These are phyloP conservation scores for Ascochyta clinopodiicola DNA, from an alignment of 2,329 filamentous ascomycete genomes.

Conservation along the genomic window DNA sequence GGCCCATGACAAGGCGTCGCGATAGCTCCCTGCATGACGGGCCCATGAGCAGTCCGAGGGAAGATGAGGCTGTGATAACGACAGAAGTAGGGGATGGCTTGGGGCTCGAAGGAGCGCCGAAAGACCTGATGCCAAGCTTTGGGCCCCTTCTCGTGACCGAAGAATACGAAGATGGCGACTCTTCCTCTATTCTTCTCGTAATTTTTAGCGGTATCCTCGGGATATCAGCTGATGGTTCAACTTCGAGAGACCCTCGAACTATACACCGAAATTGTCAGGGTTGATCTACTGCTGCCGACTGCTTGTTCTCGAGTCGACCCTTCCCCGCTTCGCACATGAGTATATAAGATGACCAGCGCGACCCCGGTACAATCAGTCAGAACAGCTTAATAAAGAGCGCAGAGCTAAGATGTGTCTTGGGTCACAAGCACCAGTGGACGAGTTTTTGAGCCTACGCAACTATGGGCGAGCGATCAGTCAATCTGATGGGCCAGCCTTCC, in stretches of 20 bases:
- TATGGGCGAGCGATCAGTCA: slow-evolving; percentile 2
- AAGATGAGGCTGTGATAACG: too few relatives aligned
- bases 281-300: not conserved
- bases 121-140: too few relatives aligned
- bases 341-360: slow-evolving; percentile 1
- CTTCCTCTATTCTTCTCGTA: too few relatives aligned
- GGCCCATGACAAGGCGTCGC: too few relatives aligned
- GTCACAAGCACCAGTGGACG: slow-evolving; percentile 2
- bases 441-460: slow-evolving; percentile 1
- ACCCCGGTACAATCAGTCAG: not conserved
- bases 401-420: slow-evolving; percentile 2
- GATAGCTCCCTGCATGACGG: too few relatives aligned
- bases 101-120: too few relatives aligned
- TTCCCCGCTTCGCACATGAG: slow-evolving; percentile 1
- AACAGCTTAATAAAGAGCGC: not conserved
- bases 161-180: too few relatives aligned
- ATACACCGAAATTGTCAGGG: not conserved
- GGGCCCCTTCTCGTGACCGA: too few relatives aligned
- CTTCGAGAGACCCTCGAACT: not conserved
- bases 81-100: too few relatives aligned
- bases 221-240: not conserved
- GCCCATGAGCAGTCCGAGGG: too few relatives aligned
- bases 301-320: not conserved
- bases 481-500: slow-evolving; percentile 1
- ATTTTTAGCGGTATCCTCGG: not conserved